phyloP scores from a whole-genome alignment of 768 basidiomycete genomes.

The Suillus decipiens region DNA sequence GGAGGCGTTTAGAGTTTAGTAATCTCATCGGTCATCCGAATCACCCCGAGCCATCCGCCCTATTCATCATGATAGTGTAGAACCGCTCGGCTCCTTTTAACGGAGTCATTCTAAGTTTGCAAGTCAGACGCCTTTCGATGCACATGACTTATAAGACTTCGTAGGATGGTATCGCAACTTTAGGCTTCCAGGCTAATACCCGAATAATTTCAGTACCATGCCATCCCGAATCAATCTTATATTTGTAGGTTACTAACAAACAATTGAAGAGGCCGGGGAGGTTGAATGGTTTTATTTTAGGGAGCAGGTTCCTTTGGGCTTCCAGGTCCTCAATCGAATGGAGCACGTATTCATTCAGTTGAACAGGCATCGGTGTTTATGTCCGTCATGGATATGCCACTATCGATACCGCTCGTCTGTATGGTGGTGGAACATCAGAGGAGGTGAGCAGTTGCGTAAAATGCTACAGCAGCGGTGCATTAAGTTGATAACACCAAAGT shows the following conservation, averaged over 20 bases:
- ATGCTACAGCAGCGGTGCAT: background rate
- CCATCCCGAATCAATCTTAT: slow-evolving; percentile 15
- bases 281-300: slow-evolving; percentile 13
- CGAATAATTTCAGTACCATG: slow-evolving; percentile 5
- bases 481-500: slow-evolving; percentile 11
- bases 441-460: slow-evolving; percentile 16
- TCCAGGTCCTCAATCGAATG: slow-evolving; percentile 21
- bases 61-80: too few species aligned
- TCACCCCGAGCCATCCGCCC: too few species aligned
- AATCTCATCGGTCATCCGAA: too few species aligned
- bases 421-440: slow-evolving; percentile 26
- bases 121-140: too few species aligned
- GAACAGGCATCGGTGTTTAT: slow-evolving; percentile 18
- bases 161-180: too few species aligned
- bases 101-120: too few species aligned
- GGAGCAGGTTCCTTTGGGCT: slow-evolving; percentile 24
- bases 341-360: slow-evolving; percentile 22
- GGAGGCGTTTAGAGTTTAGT: too few species aligned
- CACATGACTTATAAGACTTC: too few species aligned
- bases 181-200: too few species aligned
- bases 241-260: slow-evolving; percentile 11
- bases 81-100: too few species aligned
- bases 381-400: slow-evolving; percentile 18
- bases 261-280: background rate
- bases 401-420: slow-evolving; percentile 26